These are phyloP conservation scores for Macadamia integrifolia DNA, from an alignment of 164 flowering plant species.

Conservation along the genomic window DNA sequence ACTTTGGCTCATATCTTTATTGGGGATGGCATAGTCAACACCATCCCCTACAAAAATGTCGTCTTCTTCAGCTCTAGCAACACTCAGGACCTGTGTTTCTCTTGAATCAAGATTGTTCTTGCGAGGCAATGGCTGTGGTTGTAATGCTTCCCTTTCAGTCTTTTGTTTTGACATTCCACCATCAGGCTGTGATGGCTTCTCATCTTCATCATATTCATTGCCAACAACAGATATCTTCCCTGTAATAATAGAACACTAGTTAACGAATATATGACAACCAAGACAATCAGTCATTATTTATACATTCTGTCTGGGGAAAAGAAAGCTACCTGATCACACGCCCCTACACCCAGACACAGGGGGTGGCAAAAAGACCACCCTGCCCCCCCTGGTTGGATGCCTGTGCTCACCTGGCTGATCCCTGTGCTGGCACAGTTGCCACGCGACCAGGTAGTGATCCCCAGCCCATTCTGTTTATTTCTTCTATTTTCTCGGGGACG, in stretches of 20 bases:
- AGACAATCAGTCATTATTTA: background rate
- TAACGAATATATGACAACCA: background rate
- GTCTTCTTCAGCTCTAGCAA: slow-evolving; percentile 68
- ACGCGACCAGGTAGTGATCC: too few species aligned
- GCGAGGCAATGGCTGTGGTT: slow-evolving; percentile 69
- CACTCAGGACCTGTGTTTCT: slow-evolving; percentile 48
- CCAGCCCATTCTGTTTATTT: too few species aligned
- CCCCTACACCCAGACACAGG: too few species aligned
- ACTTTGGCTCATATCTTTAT: slow-evolving; percentile 72
- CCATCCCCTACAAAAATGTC: slow-evolving; percentile 97
- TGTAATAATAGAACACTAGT: slow-evolving; percentile 20
- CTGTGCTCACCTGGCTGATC: too few species aligned
- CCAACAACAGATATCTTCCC: slow-evolving; percentile 45
- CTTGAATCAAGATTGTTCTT: slow-evolving; percentile 37
- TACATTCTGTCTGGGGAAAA: too few species aligned
- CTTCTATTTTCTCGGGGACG: too few species aligned
- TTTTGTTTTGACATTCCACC: slow-evolving; percentile 35
- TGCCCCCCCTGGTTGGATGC: too few species aligned
- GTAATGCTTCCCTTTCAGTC: slow-evolving; percentile 41
- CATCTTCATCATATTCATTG: slow-evolving; percentile 58
- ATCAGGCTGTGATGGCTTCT: slow-evolving; percentile 44
- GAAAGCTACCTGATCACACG: too few species aligned
- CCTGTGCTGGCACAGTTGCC: too few species aligned
- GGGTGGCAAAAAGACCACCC: background rate
- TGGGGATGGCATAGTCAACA: slow-evolving; percentile 60